Percentiles rank a stretch among this genome's conserved stretches.
These are phyloP conservation scores for Sporodiniella umbellata DNA, from an alignment of 371 early-diverging fungal species.

Conservation along the genomic window DNA sequence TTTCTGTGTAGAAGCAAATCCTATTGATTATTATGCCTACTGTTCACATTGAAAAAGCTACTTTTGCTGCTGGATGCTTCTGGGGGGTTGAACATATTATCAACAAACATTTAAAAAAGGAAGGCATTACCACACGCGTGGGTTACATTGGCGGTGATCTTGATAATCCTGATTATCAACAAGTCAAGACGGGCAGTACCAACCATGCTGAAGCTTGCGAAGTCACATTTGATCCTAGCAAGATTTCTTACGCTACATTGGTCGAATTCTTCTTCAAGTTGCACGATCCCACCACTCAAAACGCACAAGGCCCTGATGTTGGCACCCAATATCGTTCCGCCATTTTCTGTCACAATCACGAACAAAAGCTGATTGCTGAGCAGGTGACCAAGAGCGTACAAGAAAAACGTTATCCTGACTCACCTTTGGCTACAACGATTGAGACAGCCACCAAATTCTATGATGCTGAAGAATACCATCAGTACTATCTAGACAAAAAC, in stretches of 20 bases:
- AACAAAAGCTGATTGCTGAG: constrained; percentile 77
- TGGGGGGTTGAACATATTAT: constrained; percentile 81
- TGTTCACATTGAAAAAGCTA: constrained; percentile 27
- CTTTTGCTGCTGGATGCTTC: constrained; percentile 43
- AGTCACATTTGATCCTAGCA: constrained; percentile 68
- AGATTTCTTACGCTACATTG: constrained; percentile 62
- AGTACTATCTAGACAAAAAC: constrained; percentile 73
- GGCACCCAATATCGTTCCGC: constrained; percentile 67
- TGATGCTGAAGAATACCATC: constrained; percentile 89
- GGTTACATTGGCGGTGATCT: constrained; percentile 79
- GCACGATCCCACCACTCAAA: constrained; percentile 68
- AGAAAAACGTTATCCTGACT: constrained; percentile 53
- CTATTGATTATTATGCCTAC: no score
- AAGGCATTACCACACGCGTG: constrained; percentile 56
- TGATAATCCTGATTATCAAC: constrained; percentile 52
- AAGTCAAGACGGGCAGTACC: constrained; percentile 64
- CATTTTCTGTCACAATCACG: constrained; percentile 75
- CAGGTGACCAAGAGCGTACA: constrained; percentile 59
- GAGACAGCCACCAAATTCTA: constrained; percentile 66
- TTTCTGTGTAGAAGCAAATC: constrained; percentile 1
- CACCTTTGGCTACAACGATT: constrained; percentile 67
- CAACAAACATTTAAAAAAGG: constrained; percentile 54
- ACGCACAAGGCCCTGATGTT: constrained; percentile 35
- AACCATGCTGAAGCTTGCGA: constrained; percentile 83
- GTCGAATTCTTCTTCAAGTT: constrained; percentile 81